These are phyloP conservation scores for Aureobasidium sp. DNA, from an alignment of 2,329 filamentous ascomycete species.

Conservation along the genomic window DNA sequence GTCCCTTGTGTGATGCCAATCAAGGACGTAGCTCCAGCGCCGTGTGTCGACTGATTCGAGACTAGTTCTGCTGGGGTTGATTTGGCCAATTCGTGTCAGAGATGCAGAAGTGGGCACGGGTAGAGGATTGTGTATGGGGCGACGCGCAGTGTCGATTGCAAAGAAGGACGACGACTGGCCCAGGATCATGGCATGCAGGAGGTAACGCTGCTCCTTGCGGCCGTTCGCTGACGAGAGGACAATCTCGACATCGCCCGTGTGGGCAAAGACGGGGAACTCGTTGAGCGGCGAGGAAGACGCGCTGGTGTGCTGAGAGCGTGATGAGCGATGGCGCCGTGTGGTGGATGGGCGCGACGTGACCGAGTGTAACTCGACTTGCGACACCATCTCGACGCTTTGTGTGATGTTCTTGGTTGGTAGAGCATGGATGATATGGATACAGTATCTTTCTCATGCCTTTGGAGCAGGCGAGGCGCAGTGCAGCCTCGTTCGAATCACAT, in stretches of 20 bases:
- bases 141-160: conserved; percentile 64
- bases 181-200: conserved; percentile 80
- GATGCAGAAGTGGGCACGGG: not conserved
- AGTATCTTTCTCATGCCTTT: no score
- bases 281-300: conserved; percentile 54
- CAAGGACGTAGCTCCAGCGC: conserved; percentile 83
- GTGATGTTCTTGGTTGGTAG: no score
- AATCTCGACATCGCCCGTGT: conserved; percentile 90
- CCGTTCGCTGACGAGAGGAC: conserved; percentile 56
- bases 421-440: no score
- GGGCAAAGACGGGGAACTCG: conserved; percentile 85
- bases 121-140: conserved; percentile 22
- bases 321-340: conserved; percentile 62
- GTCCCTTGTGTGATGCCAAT: conserved; percentile 60
- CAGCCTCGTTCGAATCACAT: conserved; percentile 11
- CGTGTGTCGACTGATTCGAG: conserved; percentile 1
- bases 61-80: not conserved
- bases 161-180: conserved; percentile 92
- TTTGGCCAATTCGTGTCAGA: conserved; percentile 2
- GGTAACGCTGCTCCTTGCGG: conserved; percentile 70
- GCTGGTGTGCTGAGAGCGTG: conserved; percentile 68
- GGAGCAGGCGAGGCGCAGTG: not conserved
- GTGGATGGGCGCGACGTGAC: conserved; percentile 55
- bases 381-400: no score
- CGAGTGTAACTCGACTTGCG: conserved; percentile 55